Conservation (phyloP, 1,139 yeast genomes). For the Magnusiomyces paraingens region DNA sequence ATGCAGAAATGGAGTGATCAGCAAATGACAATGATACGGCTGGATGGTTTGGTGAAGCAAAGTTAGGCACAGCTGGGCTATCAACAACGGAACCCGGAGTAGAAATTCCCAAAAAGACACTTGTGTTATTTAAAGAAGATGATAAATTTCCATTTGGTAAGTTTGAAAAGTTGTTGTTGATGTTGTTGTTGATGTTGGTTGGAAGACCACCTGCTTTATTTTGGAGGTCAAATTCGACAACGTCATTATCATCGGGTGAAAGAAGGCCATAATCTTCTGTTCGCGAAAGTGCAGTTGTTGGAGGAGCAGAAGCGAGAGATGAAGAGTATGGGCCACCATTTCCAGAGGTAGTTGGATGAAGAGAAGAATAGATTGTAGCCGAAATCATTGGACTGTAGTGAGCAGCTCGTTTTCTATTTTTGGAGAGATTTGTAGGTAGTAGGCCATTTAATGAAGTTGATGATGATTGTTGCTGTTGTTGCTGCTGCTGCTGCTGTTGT, state of each 20-base stretch:
- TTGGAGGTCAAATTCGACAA: conserved; percentile 11
- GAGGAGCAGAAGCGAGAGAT: too few relatives aligned
- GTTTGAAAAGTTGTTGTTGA: not conserved
- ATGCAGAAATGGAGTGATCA: too few relatives aligned
- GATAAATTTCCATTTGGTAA: not conserved
- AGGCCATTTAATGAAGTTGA: not conserved
- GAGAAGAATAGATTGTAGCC: conserved; percentile 2
- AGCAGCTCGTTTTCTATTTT: conserved; percentile 12
- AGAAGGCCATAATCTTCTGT: conserved; percentile 12
- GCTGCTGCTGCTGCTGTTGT: not conserved
- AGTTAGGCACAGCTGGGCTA: conserved; percentile 6
- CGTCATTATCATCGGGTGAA: conserved; percentile 13
- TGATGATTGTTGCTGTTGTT: not conserved
- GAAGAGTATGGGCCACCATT: too few relatives aligned
- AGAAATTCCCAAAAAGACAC: conserved; percentile 7
- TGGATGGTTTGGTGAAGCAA: not conserved
- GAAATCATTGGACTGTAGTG: conserved; percentile 14
- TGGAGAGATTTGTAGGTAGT: not conserved
- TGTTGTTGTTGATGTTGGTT: not conserved
- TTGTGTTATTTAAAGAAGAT: not conserved
- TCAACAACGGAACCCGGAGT: conserved; percentile 12
- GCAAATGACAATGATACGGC: too few relatives aligned
- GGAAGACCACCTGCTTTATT: not conserved
- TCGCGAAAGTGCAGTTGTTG: too few relatives aligned
- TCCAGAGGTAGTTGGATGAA: too few relatives aligned